These are phyloP conservation scores for Lyophyllum semitale DNA, from an alignment of 768 basidiomycete species.

Conservation along the genomic window DNA sequence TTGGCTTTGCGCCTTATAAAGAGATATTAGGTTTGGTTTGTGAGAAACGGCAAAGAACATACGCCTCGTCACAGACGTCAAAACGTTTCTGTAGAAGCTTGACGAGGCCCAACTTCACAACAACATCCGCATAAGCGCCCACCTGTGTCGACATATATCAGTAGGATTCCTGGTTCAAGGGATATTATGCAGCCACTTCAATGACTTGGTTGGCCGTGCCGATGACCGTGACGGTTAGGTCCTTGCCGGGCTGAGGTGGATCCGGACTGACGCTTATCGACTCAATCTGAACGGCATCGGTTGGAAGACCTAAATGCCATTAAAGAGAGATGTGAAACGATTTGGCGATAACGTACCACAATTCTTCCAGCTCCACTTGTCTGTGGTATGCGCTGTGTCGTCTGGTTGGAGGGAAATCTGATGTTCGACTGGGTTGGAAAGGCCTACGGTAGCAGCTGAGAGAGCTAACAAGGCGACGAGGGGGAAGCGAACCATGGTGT, in stretches of 20 bases:
- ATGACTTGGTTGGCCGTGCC: conserved; percentile 61
- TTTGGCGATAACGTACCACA: conserved; percentile 64
- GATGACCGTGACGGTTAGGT: conserved; percentile 82
- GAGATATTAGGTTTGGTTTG: conserved; percentile 2
- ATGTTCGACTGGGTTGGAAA: conserved; percentile 18
- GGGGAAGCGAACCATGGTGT: conserved; percentile 25
- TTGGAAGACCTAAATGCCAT: conserved; percentile 38
- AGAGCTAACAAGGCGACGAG: conserved; percentile 23
- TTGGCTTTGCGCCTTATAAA: conserved; percentile 68
- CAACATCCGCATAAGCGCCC: conserved; percentile 87
- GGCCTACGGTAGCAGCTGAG: conserved; percentile 19
- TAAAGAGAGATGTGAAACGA: conserved; percentile 3
- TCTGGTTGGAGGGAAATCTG: conserved; percentile 27
- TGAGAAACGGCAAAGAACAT: conserved; percentile 34
- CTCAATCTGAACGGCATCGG: conserved; percentile 60
- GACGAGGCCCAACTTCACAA: conserved; percentile 91
- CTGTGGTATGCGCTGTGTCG: conserved; percentile 31
- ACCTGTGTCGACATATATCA: conserved; percentile 50
- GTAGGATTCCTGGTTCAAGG: background rate
- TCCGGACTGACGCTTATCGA: conserved; percentile 81
- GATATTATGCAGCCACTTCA: conserved; percentile 48
- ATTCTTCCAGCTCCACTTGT: conserved; percentile 65
- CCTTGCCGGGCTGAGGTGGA: conserved; percentile 84
- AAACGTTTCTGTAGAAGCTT: conserved; percentile 85
- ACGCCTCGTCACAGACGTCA: conserved; percentile 95